A percentile compares a stretch with the other conserved stretches of the same genome.
These are phyloP conservation scores for Linum trigynum DNA, from an alignment of 345 rosid species.

Conservation along the genomic window DNA sequence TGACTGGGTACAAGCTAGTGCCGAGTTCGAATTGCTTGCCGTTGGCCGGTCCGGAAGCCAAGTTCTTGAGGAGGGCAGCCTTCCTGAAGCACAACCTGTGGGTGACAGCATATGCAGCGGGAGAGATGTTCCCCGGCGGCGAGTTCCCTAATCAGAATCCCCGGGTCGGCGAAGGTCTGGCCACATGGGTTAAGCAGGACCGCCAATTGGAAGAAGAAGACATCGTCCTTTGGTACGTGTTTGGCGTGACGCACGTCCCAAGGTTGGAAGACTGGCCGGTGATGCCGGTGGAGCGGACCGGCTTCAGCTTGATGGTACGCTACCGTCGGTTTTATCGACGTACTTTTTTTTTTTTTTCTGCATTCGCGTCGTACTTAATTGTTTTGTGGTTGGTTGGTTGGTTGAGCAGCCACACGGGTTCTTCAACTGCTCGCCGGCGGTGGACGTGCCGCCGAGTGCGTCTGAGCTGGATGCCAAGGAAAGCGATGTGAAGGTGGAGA, in stretches of 20 bases:
- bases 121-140: slow-evolving; percentile 81
- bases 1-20: slow-evolving; percentile 74
- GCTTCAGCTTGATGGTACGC: slow-evolving; percentile 74
- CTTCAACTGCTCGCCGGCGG: slow-evolving; percentile 89
- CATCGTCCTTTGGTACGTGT: slow-evolving; percentile 82
- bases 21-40: slow-evolving; percentile 91
- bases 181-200: slow-evolving; percentile 79
- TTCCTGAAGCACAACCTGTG: slow-evolving; percentile 79
- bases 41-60: slow-evolving; percentile 74
- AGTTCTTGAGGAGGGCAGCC: slow-evolving; percentile 77
- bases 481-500: slow-evolving; percentile 47
- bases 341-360: not conserved
- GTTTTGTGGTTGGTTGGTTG: not conserved
- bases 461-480: slow-evolving; percentile 66
- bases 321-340: not conserved
- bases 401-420: slow-evolving; percentile 83
- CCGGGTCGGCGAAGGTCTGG: slow-evolving; percentile 72
- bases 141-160: slow-evolving; percentile 94
- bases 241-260: slow-evolving; percentile 83
- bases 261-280: slow-evolving; percentile 95
- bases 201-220: slow-evolving; percentile 74
- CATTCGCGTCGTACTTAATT: not conserved
- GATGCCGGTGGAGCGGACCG: slow-evolving; percentile 80
- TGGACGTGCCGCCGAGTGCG: slow-evolving; percentile 78
- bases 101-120: slow-evolving; percentile 62